Evolutionary conservation across 2,329 filamentous ascomycete genomes (phyloP), one percentile per base, ranked within the genome.

Genomic region (Thielaviopsis populi): DNA sequence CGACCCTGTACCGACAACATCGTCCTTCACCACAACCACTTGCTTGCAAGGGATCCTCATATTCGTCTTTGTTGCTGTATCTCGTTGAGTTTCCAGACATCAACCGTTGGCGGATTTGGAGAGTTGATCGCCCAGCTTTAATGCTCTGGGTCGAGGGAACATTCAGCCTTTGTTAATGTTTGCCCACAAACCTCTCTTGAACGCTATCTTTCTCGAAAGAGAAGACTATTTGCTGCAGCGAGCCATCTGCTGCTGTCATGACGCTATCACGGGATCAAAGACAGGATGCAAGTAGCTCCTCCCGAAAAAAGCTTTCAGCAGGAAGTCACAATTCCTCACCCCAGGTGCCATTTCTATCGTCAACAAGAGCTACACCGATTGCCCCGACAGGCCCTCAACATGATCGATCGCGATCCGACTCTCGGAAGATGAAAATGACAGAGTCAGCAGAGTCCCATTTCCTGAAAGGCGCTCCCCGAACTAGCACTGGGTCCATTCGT

Each of bases 401-500:
- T n/a, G 62, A 63, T 50, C 61, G 65, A 24, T 64, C 65, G 37
- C 58, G 62, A 48, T 59, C 61, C 13, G 65, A 66, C 15, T 40
- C 42, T n/a, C 62, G 62, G 19, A 59, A 48, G 27, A 63, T 62
- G 46, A 50, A 46, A 2, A 46, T 60, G 24, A 27, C 24, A 3
- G 56, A 42, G 19, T 50, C 43, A 13, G 53, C 43, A 10, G 40
- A 56, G 54, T 54, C 69, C 70, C 43, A 60, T 19, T 22, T 54
- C 3, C 30, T 60, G 10, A 60, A 27, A 37, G 63, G 15, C 27
- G 27, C n/a, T 17, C 42, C 37, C 41, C 46, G 59, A n/a, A 59
- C 58, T 30, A 66, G 65, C n/a, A 66, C 58, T 17, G 62, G 65
- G 7, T 59, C 50, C 7, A 67, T 72, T 15, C 74, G 73, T 22